These are phyloP conservation scores for Neurospora cerealis DNA, from an alignment of 495 filamentous ascomycete species.

Conservation along the genomic window DNA sequence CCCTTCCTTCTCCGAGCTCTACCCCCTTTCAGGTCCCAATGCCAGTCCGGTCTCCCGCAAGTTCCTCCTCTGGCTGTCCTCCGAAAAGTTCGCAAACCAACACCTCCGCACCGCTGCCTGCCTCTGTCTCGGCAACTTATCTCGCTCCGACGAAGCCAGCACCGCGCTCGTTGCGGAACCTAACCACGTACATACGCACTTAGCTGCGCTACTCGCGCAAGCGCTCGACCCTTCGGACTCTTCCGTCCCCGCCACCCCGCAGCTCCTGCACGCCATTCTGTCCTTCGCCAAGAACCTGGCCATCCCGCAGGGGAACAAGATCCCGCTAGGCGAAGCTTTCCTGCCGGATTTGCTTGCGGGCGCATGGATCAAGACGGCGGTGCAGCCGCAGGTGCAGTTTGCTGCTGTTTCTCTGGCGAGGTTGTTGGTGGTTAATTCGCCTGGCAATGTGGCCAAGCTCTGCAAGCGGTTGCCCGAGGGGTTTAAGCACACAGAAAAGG, in stretches of 20 bases:
- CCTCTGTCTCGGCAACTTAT: slow-evolving; percentile 67
- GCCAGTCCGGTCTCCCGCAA: slow-evolving; percentile 18
- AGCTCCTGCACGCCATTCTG: slow-evolving; percentile 55
- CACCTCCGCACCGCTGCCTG: slow-evolving; percentile 66
- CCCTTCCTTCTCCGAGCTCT: slow-evolving; percentile 37
- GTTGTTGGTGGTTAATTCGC: slow-evolving; percentile 51
- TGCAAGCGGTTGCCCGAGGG: slow-evolving; percentile 28
- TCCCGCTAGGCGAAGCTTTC: slow-evolving; percentile 38
- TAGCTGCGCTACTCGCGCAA: slow-evolving; percentile 42
- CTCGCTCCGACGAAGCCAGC: slow-evolving; percentile 58
- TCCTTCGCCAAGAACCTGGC: slow-evolving; percentile 77
- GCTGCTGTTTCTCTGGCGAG: slow-evolving; percentile 56
- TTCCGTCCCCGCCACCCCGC: slow-evolving; percentile 19
- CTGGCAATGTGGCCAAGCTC: slow-evolving; percentile 44
- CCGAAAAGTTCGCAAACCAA: neutral
- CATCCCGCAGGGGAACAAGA: slow-evolving; percentile 54
- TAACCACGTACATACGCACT: slow-evolving; percentile 42
- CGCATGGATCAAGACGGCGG: slow-evolving; percentile 48
- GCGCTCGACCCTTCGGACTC: slow-evolving; percentile 7
- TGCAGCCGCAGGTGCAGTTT: slow-evolving; percentile 60
- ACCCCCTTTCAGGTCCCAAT: neutral
- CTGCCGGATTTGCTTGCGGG: slow-evolving; percentile 41
- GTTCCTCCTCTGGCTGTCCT: slow-evolving; percentile 39
- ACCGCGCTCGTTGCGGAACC: slow-evolving; percentile 36
- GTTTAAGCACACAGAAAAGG: neutral